Base-by-base conservation (phyloP, 2,329 filamentous ascomycete species). In the Drechslerella coelobrocha region DNA sequence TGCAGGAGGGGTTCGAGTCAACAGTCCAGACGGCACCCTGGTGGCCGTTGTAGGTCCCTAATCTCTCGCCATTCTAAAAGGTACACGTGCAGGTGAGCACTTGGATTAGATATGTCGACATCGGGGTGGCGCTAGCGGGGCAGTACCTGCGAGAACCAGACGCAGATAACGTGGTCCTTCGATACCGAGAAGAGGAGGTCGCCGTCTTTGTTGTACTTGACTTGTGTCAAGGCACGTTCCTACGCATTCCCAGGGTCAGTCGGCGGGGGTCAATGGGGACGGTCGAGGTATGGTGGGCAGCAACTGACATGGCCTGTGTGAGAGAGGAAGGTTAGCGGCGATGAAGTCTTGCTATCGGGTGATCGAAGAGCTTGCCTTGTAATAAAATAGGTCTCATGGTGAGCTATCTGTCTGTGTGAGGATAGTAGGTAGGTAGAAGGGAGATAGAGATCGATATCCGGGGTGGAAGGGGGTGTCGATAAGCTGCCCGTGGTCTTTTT, bases 21-120 rank as follows among this genome's bases (percentile, higher is more conserved):
- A 99, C 90, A 73, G 94, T 97, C 94, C 94, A 99, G 83, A 99
- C 90, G 77, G 94, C 93, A 82, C 94, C 94, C 81, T 95, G 89
- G 82, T 99, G 94, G 80, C 94, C 94, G 79, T 91, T 88, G 83
- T 97, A 99, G 77, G 93, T 94, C 78, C 94, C 94, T 77, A 97
- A 86, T 78, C 94, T 90, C 84, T 99, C 94, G 82, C 94, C 94
- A 81, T 99, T 99, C 83, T 73, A 68, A 48, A 24, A 31, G 48
- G 6, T 10, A n/a, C 12, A 14, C 12, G 34, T 39, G n/a, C n/a
- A n/a, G n/a, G 29, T 9, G 29, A 41, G 14, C 14, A 27, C 26
- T 61, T 41, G 21, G 17, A 31, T 50, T 7, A 34, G 37, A n/a
- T n/a, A n/a, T n/a, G n/a, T n/a, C 21, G 34, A 43, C 23, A 24